These are phyloP conservation scores for Mrakia gelida DNA, from an alignment of 768 basidiomycete species.

Conservation along the genomic window DNA sequence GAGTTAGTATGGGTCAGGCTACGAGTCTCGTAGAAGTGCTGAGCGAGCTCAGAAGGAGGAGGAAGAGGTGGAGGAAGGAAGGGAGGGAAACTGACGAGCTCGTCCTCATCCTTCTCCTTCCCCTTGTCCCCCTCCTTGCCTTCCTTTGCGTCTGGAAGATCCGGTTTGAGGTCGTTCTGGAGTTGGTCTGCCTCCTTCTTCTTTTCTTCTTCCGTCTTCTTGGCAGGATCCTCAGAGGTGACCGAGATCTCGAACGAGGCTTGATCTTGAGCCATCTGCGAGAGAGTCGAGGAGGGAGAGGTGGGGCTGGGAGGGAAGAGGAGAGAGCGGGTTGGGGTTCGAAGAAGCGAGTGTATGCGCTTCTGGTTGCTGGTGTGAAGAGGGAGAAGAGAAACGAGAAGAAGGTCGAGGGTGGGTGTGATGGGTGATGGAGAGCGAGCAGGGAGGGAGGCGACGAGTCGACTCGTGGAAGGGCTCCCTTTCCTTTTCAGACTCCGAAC, in stretches of 20 bases:
- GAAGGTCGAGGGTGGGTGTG: neutral
- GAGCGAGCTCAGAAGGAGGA: neutral
- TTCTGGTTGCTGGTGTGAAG: neutral
- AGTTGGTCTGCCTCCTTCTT: slow-evolving; percentile 51
- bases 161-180: slow-evolving; percentile 35
- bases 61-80: neutral
- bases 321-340: neutral
- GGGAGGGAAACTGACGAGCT: slow-evolving; percentile 59
- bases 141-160: slow-evolving; percentile 22
- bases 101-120: slow-evolving; percentile 47
- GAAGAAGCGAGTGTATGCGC: slow-evolving; percentile 1
- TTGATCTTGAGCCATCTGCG: slow-evolving; percentile 28
- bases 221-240: slow-evolving; percentile 52
- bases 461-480: neutral
- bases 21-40: neutral
- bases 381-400: neutral
- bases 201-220: slow-evolving; percentile 53
- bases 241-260: slow-evolving; percentile 40
- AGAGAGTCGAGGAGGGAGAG: neutral
- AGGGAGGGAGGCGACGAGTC: neutral
- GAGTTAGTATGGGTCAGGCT: neutral
- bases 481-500: neutral
- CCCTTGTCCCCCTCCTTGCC: slow-evolving; percentile 32
- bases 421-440: neutral
- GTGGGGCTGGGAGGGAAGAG: neutral